phyloP scores from a whole-genome alignment of 495 filamentous ascomycete genomes.

The Tetracladium setigerum region DNA sequence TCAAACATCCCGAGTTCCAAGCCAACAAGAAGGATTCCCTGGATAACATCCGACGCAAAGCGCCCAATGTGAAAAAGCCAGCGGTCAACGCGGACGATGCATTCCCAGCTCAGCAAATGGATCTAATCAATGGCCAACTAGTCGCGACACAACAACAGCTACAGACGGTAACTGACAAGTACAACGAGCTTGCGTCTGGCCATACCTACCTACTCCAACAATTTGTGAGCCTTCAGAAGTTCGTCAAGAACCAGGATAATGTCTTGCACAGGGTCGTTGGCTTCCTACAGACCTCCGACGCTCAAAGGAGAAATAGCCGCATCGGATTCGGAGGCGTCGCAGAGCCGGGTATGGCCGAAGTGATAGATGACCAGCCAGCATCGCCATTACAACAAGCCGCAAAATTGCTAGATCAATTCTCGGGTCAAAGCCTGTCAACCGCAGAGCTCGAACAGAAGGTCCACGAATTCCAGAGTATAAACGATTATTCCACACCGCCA shows the following conservation, averaged over 20 bases:
- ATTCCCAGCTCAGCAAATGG: conserved; percentile 79
- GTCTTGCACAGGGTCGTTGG: conserved; percentile 70
- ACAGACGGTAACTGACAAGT: conserved; percentile 74
- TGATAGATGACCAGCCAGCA: conserved; percentile 60
- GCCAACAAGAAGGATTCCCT: conserved; percentile 92
- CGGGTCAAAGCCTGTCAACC: conserved; percentile 71
- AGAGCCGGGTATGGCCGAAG: conserved; percentile 8
- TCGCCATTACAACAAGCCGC: conserved; percentile 84
- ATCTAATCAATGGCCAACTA: conserved; percentile 79
- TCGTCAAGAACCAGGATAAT: conserved; percentile 51
- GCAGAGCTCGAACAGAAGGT: conserved; percentile 69
- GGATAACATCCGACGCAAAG: conserved; percentile 94
- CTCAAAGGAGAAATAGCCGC: conserved; percentile 55
- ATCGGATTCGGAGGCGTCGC: conserved; percentile 21
- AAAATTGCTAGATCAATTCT: conserved; percentile 75
- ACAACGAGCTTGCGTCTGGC: conserved; percentile 76
- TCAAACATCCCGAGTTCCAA: conserved; percentile 95
- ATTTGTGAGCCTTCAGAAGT: conserved; percentile 80
- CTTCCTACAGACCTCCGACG: conserved; percentile 59
- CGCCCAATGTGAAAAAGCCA: conserved; percentile 81
- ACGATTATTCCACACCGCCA: conserved; percentile 30
- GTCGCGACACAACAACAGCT: conserved; percentile 88
- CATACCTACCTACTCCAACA: conserved; percentile 85
- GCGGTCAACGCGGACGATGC: conserved; percentile 59
- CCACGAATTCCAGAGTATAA: conserved; percentile 58